Base-by-base conservation (phyloP, 2,329 filamentous ascomycete species). In the Davidsoniella virescens region DNA sequence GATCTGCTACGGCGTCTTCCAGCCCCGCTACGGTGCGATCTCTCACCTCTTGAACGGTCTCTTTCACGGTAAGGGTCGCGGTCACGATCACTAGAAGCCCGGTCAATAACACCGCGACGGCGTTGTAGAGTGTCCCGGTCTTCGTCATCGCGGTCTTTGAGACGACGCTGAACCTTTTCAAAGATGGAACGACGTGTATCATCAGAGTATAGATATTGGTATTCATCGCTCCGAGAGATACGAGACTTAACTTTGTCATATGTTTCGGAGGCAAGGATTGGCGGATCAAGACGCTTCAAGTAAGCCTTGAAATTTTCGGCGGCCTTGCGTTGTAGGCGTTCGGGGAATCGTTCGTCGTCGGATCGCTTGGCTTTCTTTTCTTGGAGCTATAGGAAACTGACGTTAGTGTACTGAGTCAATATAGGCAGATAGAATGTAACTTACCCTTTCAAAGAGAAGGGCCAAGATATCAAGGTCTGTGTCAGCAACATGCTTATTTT, bases 121-220 rank as follows among this genome's bases (percentile, higher is more conserved):
- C 70, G 67, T 16, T 50, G 47, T 29, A 43, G 43, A 55, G 74
- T 72, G 52, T 80, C 76, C 51, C 76, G 76, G 53, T 94, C 87
- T 56, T 93, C 87, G 50, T 93, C 85, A 57, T 93, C 85, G 62
- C 88, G 88, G 58, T 96, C 90, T 62, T 82, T 85, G n/a, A 95
- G 70, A 47, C 92, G 85, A 54, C 85, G 84, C 58, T 95, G 80
- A 59, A 87, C 78, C 67, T 94, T 96, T 52, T 95, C 88, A 66
- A 95, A 96, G 12, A 87, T 90, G 56, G 76, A 74, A 55, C 81
- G 79, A 52, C 88, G 84, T 54, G 83, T 72, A 49, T 94, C 87
- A 56, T 98, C 92, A 41, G 84, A 82, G 56, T 80, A 72, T 45
- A 96, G 75, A 49, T 82, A 82, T 64, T 82, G 78, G 67, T 85